Percentiles rank a stretch among this genome's conserved stretches.
Evolutionary conservation across 2,329 filamentous ascomycete species (phyloP).

Genomic region (Epichloe gansuensis): DNA sequence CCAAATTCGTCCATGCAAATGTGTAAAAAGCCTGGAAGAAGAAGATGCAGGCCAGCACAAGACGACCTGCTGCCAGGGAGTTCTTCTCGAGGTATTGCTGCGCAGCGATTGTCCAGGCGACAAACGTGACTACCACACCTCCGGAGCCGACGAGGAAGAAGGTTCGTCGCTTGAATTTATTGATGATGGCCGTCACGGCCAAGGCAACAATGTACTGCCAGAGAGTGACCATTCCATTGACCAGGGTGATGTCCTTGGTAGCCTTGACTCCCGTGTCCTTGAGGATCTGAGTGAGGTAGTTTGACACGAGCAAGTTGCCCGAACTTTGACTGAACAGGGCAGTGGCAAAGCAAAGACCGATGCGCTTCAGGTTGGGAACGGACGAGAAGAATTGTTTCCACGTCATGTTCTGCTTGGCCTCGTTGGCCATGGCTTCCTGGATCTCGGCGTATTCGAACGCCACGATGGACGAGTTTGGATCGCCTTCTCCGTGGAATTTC

Average conservation of each 20-base stretch:
- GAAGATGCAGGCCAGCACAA: conserved; percentile 30
- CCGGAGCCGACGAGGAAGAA: conserved; percentile 28
- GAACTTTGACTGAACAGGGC: conserved; percentile 29
- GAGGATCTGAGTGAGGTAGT: conserved; percentile 28
- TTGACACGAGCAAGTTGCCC: conserved; percentile 29
- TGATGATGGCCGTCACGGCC: conserved; percentile 22
- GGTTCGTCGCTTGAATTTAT: conserved; percentile 24
- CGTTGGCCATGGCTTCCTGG: conserved; percentile 28
- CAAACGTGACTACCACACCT: conserved; percentile 26
- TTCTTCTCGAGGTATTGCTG: conserved; percentile 23
- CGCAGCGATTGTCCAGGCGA: conserved; percentile 27
- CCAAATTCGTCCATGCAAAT: conserved; percentile 30
- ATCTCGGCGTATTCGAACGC: conserved; percentile 38
- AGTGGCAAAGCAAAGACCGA: conserved; percentile 27
- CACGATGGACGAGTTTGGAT: conserved; percentile 31
- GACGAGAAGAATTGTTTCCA: conserved; percentile 31
- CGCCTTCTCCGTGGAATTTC: conserved; percentile 39
- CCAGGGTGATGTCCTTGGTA: conserved; percentile 26
- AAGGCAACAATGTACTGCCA: conserved; percentile 32
- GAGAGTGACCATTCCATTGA: conserved; percentile 29
- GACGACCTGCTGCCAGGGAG: conserved; percentile 19
- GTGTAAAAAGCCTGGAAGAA: conserved; percentile 30
- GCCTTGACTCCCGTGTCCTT: conserved; percentile 26
- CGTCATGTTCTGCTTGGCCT: conserved; percentile 21
- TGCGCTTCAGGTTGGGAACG: conserved; percentile 25